Base-by-base conservation (phyloP, 129 eudicot species). In the Heracleum sosnowskyi region DNA sequence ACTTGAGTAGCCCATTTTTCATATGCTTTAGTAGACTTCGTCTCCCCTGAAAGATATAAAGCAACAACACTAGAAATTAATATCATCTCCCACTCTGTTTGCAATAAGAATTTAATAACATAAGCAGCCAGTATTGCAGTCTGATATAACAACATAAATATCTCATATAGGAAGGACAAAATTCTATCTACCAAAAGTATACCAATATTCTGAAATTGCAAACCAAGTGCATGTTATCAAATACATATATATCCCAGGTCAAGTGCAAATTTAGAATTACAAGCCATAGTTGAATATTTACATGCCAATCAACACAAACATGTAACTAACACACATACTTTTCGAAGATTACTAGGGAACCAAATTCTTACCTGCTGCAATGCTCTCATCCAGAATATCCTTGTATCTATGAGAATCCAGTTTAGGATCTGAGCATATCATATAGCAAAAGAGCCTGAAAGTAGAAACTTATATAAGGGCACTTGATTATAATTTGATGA, bases 401-500 rank as follows among this genome's bases (percentile, higher is more conserved):
- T 95, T 95, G 84, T 90, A 95, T 40, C 97, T 89, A 78, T 95
- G 99, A 44, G 99, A 92, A 88, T 95, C 99, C 84, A 95, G 84
- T 79, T 82, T 85, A n/a, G 92, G 62, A 83, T 96, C 91, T 37
- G 99, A 96, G 88, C 99, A 96, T 49, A 96, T 81, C 99, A 96
- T 92, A 77, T 91, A 92, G 85, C 97, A 92, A 78, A 96, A 96
- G 78, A 96, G 90, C 90, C 99, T 96, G 86, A 80, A 71, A 35
- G 22, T 18, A 10, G 66, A 33, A 33, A 40, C n/a, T 0, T 26
- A 45, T 74, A 17, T 57, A 35, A 73, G 24, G 72, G 66, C 47
- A n/a, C 18, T 28, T n/a, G 42, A 11, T 73, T 74, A 12, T 49
- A 44, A 81, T 49, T 24, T 33, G 31, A 73, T 73, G 73, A 28